Percentiles rank a stretch among this genome's conserved stretches.
Evolutionary conservation across 176 grass and related monocot species (phyloP).

Genomic region (Phoenix dactylifera): DNA sequence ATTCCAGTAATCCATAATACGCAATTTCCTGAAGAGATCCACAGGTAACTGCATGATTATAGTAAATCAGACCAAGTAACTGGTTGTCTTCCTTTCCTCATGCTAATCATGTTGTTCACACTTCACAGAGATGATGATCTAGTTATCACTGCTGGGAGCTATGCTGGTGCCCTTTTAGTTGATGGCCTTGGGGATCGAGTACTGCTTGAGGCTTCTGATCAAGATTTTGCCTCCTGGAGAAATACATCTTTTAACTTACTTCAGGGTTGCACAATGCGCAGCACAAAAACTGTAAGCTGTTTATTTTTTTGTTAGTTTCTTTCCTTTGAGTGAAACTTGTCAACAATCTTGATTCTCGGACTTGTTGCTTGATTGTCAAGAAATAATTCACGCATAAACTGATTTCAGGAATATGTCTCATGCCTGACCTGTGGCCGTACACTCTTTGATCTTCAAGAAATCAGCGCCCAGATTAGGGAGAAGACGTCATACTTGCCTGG

Average conservation of each 20-base stretch:
- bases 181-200: conserved; percentile 93
- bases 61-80: conserved; percentile 1
- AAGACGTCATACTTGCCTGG: conserved; percentile 90
- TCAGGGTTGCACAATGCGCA: conserved; percentile 98
- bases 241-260: conserved; percentile 96
- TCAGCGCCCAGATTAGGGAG: conserved; percentile 85
- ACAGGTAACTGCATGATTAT: conserved; percentile 31
- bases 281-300: conserved; percentile 88
- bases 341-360: too few species aligned
- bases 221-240: conserved; percentile 82
- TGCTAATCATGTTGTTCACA: conserved; percentile 4
- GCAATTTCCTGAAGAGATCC: conserved; percentile 51
- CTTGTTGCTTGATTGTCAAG: too few species aligned
- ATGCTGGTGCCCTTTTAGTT: conserved; percentile 80
- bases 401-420: conserved; percentile 76
- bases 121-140: conserved; percentile 77
- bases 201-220: conserved; percentile 67
- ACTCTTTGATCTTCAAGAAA: conserved; percentile 90
- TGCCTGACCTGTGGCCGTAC: conserved; percentile 91
- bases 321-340: neutral
- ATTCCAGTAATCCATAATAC: conserved; percentile 90
- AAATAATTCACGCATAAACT: neutral
- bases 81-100: conserved; percentile 13
- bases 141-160: conserved; percentile 78
- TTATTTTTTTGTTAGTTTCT: conserved; percentile 2